A percentile compares a stretch with the other conserved stretches of the same genome.
Conservation (phyloP, 306 rosid species). For the Hylodesmum podocarpum region DNA sequence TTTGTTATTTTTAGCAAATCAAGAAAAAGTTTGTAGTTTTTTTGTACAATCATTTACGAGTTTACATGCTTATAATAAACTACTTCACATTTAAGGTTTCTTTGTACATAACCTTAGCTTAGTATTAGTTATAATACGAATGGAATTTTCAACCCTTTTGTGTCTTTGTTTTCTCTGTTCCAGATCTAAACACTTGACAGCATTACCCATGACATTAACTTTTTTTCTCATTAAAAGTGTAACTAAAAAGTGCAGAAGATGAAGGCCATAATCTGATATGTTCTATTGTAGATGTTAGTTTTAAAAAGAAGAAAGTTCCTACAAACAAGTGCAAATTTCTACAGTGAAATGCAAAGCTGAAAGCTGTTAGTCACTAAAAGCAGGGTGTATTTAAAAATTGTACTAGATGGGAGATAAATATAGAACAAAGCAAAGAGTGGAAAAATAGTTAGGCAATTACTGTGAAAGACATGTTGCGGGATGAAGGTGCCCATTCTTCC, state of each 20-base stretch:
- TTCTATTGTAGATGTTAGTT: not conserved
- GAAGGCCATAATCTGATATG: not conserved
- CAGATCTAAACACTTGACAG: not conserved
- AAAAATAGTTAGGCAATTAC: slow-evolving; percentile 43
- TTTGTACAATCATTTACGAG: not conserved
- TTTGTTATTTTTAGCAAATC: not conserved
- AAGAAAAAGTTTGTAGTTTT: not conserved
- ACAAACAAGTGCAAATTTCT: not conserved
- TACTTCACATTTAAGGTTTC: not conserved
- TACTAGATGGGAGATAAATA: not conserved
- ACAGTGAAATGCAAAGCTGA: slow-evolving; percentile 6
- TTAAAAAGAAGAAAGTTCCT: not conserved
- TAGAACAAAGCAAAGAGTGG: slow-evolving; percentile 21
- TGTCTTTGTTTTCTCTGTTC: not conserved
- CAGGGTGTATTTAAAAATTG: not conserved
- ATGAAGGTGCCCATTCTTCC: slow-evolving; percentile 78
- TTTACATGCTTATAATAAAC: not conserved
- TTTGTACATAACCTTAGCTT: not conserved
- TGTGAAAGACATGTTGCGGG: slow-evolving; percentile 80
- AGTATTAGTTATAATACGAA: not conserved
- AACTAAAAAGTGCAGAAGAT: not conserved
- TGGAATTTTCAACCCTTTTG: not conserved
- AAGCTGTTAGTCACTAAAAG: not conserved
- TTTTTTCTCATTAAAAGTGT: not conserved
- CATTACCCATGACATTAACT: not conserved